Evolutionary conservation across 345 rosid genomes (phyloP).

Genomic region (Boechera divaricarpa): DNA sequence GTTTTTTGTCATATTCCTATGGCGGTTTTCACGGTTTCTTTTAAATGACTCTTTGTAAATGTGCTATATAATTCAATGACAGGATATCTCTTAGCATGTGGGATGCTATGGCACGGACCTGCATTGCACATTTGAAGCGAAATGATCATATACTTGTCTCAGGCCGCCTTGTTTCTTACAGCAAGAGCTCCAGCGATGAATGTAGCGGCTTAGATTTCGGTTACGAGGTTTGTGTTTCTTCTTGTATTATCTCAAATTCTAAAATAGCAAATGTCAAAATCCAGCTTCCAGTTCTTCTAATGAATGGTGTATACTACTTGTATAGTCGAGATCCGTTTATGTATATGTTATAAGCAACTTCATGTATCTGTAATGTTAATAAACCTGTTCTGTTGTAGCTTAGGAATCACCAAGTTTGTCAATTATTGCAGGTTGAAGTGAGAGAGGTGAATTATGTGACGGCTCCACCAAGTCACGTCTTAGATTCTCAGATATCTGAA

Average conservation of each 20-base stretch:
- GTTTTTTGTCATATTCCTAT: background rate
- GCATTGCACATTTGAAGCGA: slow-evolving; percentile 57
- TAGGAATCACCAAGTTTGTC: background rate
- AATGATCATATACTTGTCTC: slow-evolving; percentile 69
- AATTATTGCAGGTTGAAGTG: slow-evolving; percentile 57
- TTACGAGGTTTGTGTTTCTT: slow-evolving; percentile 54
- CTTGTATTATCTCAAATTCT: background rate
- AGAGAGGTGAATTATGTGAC: slow-evolving; percentile 58
- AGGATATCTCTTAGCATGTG: slow-evolving; percentile 62
- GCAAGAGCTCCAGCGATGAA: slow-evolving; percentile 39
- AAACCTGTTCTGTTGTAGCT: background rate
- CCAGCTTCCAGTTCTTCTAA: background rate
- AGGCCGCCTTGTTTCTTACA: slow-evolving; percentile 52
- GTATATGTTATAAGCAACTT: slow-evolving; percentile 13
- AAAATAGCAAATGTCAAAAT: background rate
- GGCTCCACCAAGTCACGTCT: slow-evolving; percentile 40
- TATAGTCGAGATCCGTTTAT: background rate
- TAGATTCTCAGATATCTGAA: slow-evolving; percentile 28
- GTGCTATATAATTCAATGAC: slow-evolving; percentile 5
- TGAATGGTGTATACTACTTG: background rate
- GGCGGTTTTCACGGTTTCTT: background rate
- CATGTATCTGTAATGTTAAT: background rate
- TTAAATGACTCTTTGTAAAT: background rate
- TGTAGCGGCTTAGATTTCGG: slow-evolving; percentile 17
- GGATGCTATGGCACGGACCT: slow-evolving; percentile 55